Evolutionary conservation across 2,329 filamentous ascomycete species (phyloP).

Genomic region (Penicillium sp.): DNA sequence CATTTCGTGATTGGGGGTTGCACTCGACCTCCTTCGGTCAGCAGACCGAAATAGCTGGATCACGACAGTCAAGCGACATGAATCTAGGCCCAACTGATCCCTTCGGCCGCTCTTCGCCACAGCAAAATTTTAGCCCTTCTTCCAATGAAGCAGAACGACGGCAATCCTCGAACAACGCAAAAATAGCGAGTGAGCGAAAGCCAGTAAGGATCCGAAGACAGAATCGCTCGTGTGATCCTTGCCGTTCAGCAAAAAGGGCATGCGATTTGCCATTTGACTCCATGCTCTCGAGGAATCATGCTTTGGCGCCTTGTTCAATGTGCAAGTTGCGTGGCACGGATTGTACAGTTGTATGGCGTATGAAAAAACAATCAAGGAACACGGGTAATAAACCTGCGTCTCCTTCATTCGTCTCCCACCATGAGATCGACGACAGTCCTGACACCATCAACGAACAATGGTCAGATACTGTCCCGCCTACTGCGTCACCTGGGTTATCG

Average conservation of each 20-base stretch:
- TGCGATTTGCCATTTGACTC: conserved; percentile 1
- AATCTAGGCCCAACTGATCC: no score
- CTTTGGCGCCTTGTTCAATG: neutral
- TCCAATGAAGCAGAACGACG: neutral
- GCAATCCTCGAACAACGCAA: neutral
- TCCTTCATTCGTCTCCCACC: neutral
- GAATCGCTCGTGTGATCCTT: conserved; percentile 1
- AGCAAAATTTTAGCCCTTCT: no score
- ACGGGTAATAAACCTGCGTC: neutral
- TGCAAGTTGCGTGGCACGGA: neutral
- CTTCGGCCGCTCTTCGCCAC: no score
- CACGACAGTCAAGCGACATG: no score
- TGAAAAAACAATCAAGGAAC: neutral
- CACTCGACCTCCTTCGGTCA: no score
- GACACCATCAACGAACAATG: neutral
- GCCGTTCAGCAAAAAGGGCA: conserved; percentile 1
- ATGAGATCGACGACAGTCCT: neutral
- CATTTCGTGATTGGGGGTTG: no score
- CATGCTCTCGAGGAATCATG: neutral
- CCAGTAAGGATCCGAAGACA: neutral
- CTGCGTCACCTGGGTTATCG: neutral
- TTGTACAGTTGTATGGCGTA: neutral
- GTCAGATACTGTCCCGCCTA: neutral
- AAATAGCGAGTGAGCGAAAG: neutral
- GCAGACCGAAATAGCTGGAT: no score